Percentiles rank a stretch among this genome's conserved stretches.
Conservation (phyloP, 192 early-diverging fungal species). For the Coemansia sp. region DNA sequence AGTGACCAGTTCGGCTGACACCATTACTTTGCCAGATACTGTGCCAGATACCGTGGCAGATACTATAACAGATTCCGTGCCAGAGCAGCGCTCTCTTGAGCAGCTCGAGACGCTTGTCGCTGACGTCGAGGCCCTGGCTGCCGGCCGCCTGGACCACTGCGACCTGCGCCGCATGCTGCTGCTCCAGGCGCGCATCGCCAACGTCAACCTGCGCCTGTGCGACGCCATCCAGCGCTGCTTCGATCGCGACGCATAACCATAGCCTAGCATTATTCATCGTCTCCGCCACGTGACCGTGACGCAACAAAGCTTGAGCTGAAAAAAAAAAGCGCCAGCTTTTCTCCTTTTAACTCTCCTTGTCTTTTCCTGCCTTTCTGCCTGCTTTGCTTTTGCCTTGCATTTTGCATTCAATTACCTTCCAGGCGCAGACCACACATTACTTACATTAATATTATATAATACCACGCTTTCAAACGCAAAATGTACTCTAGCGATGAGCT, state of each 20-base stretch:
- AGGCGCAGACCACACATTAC: too few species aligned
- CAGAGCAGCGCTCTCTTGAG: too few species aligned
- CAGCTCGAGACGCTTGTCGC: slow-evolving; percentile 8
- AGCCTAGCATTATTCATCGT: too few species aligned
- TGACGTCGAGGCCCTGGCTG: slow-evolving; percentile 13
- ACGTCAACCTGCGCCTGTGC: slow-evolving; percentile 27
- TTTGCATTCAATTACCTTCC: background rate
- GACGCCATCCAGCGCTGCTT: slow-evolving; percentile 5
- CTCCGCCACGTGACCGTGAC: too few species aligned
- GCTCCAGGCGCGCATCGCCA: slow-evolving; percentile 19
- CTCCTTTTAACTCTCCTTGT: background rate
- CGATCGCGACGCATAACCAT: too few species aligned
- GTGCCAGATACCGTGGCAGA: too few species aligned
- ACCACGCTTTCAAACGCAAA: too few species aligned
- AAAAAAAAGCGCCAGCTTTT: background rate
- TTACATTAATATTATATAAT: too few species aligned
- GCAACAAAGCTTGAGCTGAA: too few species aligned
- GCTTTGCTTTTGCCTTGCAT: background rate
- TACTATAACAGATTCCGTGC: too few species aligned
- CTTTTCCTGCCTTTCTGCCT: background rate
- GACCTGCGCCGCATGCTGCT: slow-evolving; percentile 5
- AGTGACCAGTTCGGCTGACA: too few species aligned
- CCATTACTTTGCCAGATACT: too few species aligned
- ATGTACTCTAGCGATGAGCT: slow-evolving; percentile 37
- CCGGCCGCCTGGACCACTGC: background rate